phyloP scores from a whole-genome alignment of 192 early-diverging fungal species.

The Entomortierella beljakovae region DNA sequence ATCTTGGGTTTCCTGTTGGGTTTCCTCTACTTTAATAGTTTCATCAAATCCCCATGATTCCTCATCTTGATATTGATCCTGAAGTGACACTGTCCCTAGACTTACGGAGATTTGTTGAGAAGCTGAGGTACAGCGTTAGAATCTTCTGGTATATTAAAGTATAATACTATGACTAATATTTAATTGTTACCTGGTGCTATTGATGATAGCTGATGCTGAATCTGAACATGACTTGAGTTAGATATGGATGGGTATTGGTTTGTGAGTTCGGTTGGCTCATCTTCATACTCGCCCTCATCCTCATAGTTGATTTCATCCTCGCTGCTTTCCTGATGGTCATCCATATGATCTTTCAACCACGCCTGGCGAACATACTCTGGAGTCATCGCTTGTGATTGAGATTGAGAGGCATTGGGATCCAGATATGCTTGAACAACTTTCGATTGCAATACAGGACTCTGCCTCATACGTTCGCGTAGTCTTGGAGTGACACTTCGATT shows the following conservation, averaged over 20 bases:
- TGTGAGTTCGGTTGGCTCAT: not conserved
- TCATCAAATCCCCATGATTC: slow-evolving; percentile 33
- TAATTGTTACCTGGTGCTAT: slow-evolving; percentile 3
- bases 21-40: slow-evolving; percentile 1
- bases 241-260: not conserved
- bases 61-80: slow-evolving; percentile 7
- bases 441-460: slow-evolving; percentile 41
- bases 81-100: not conserved
- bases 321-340: slow-evolving; percentile 35
- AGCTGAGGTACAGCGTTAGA: not conserved
- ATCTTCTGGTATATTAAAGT: no score
- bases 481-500: slow-evolving; percentile 19
- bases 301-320: no score
- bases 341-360: slow-evolving; percentile 43
- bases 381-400: slow-evolving; percentile 11
- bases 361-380: slow-evolving; percentile 40
- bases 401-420: slow-evolving; percentile 16
- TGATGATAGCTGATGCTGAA: not conserved
- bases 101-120: not conserved
- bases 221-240: not conserved
- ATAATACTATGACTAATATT: not conserved
- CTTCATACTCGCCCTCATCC: slow-evolving; percentile 12
- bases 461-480: slow-evolving; percentile 43
- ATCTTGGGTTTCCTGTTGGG: not conserved
- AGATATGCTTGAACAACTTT: slow-evolving; percentile 47